Evolutionary conservation across 495 filamentous ascomycete species (phyloP).

Genomic region (Thozetella sp.): DNA sequence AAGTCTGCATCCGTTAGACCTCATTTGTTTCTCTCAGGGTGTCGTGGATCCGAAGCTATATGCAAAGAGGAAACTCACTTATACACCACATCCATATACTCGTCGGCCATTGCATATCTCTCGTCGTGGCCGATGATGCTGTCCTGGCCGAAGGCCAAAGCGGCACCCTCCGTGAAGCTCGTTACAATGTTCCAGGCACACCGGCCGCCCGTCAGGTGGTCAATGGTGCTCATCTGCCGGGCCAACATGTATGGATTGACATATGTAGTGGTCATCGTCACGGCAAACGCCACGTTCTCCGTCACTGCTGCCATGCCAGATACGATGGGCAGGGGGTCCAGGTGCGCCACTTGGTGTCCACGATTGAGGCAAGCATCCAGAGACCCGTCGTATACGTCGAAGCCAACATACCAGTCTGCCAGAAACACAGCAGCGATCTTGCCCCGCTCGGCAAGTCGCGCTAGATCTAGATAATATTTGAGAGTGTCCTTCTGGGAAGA

Average conservation of each 20-base stretch:
- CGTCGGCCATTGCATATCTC: background rate
- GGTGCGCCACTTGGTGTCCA: conserved; percentile 6
- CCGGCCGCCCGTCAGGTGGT: background rate
- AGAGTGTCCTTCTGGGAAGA: conserved; percentile 6
- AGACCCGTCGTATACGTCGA: conserved; percentile 8
- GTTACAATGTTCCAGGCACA: background rate
- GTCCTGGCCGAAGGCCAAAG: background rate
- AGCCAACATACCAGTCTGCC: conserved; percentile 10
- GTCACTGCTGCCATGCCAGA: background rate
- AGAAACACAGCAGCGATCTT: conserved; percentile 9
- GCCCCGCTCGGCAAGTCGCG: conserved; percentile 6
- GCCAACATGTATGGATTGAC: background rate
- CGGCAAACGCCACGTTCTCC: background rate
- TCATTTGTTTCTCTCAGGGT: no score
- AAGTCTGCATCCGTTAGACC: background rate
- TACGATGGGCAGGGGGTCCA: background rate
- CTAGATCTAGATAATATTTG: conserved; percentile 9
- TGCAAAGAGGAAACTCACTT: no score
- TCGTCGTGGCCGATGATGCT: background rate
- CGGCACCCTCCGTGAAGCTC: background rate
- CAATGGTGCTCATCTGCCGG: background rate
- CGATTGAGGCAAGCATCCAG: conserved; percentile 3
- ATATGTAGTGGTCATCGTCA: background rate
- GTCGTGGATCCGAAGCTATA: no score
- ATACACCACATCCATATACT: background rate